Evolutionary conservation across 2,329 filamentous ascomycete genomes (phyloP).

Genomic region (Rhinocladiella mackenziei): DNA sequence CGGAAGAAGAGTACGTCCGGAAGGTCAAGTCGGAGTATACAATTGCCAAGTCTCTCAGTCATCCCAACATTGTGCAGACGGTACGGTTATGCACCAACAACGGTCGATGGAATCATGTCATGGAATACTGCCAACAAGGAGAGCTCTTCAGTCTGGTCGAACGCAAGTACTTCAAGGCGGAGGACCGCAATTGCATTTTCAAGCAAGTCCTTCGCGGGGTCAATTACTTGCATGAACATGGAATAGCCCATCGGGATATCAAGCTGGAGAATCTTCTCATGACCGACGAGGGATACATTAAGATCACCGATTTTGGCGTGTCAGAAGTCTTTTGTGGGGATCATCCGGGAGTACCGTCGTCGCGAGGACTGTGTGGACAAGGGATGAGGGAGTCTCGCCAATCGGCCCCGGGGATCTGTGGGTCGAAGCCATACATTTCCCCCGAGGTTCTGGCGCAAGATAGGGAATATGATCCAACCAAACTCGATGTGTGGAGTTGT

Average conservation of each 20-base stretch:
- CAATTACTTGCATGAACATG: constrained; percentile 74
- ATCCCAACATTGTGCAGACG: constrained; percentile 83
- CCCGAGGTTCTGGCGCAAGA: constrained; percentile 75
- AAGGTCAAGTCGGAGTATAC: constrained; percentile 90
- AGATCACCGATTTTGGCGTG: constrained; percentile 89
- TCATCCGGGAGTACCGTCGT: constrained; percentile 71
- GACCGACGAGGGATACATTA: constrained; percentile 73
- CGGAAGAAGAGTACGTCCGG: constrained; percentile 70
- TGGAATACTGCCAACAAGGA: constrained; percentile 84
- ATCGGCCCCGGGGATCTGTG: constrained; percentile 72
- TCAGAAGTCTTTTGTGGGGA: constrained; percentile 80
- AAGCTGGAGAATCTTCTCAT: constrained; percentile 85
- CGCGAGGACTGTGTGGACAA: constrained; percentile 68
- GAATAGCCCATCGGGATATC: constrained; percentile 86
- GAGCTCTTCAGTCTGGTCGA: constrained; percentile 74
- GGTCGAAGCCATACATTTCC: constrained; percentile 80
- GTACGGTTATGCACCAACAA: constrained; percentile 70
- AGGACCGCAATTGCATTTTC: constrained; percentile 78
- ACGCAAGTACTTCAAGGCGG: constrained; percentile 62
- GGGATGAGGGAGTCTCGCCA: constrained; percentile 67
- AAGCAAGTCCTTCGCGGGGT: constrained; percentile 83
- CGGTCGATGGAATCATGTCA: constrained; percentile 81
- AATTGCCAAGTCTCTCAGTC: constrained; percentile 77
- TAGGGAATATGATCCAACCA: constrained; percentile 65
- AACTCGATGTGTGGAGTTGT: constrained; percentile 80